A percentile compares a stretch with the other conserved stretches of the same genome.
phyloP scores from a whole-genome alignment of 805 yeast species.

The Yamadazyma sp. region DNA sequence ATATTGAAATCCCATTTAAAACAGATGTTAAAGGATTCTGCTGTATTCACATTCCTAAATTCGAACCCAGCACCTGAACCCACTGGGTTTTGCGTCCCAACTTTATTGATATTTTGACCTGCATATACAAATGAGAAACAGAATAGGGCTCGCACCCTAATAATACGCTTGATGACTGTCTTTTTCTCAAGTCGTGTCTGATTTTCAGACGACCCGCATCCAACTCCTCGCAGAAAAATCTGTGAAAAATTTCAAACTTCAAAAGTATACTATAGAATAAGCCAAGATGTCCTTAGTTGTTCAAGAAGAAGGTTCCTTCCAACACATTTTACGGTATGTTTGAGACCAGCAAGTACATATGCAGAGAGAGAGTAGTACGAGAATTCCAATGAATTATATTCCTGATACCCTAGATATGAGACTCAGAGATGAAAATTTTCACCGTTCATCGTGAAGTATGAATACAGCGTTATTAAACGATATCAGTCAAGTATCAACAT shows the following conservation, averaged over 20 bases:
- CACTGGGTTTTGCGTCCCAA: no score
- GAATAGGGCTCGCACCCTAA: slow-evolving; percentile 26
- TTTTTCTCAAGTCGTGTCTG: no score
- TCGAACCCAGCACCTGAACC: no score
- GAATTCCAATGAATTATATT: background rate
- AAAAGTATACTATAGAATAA: slow-evolving; percentile 8
- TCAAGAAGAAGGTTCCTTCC: slow-evolving; percentile 99
- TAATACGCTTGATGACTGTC: slow-evolving; percentile 4
- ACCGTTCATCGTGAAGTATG: no score
- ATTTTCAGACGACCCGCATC: slow-evolving; percentile 14
- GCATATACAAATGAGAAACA: no score
- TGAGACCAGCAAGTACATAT: slow-evolving; percentile 1
- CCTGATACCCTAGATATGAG: no score
- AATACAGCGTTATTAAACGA: background rate
- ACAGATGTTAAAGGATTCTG: no score
- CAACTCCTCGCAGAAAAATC: slow-evolving; percentile 11
- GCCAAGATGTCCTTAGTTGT: slow-evolving; percentile 89
- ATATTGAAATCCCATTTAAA: no score
- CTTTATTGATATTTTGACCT: no score
- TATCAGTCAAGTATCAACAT: background rate
- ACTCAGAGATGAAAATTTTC: no score
- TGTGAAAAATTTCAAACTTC: slow-evolving; percentile 12
- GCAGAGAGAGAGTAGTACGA: background rate
- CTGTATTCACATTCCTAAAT: no score
- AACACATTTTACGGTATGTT: slow-evolving; percentile 99